Conservation (phyloP, 345 rosid species). For the Camelina sativa region DNA sequence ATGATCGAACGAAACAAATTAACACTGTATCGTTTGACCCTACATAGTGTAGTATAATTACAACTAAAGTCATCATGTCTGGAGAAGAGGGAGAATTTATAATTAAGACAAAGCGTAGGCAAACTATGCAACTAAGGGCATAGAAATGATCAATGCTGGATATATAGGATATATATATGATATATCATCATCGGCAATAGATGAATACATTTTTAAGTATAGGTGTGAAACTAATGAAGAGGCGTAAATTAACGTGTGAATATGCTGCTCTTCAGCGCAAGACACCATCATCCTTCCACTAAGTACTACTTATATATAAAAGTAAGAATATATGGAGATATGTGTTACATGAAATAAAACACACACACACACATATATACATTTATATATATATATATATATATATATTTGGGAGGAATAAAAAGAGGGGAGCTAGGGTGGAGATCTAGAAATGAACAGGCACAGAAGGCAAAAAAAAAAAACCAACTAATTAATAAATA, state of each 20-base stretch:
- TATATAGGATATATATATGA: no score
- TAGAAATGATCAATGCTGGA: neutral
- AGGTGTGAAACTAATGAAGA: neutral
- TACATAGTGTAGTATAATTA: neutral
- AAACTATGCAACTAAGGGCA: conserved; percentile 1
- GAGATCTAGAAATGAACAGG: neutral
- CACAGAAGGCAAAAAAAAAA: neutral
- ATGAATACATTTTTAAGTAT: neutral
- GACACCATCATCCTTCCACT: neutral
- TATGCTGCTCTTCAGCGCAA: neutral
- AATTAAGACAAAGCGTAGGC: conserved; percentile 3
- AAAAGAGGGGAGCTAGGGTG: neutral
- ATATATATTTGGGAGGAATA: neutral
- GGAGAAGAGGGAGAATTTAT: neutral
- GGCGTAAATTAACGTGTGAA: neutral
- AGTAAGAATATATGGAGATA: neutral
- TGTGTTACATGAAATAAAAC: conserved; percentile 11
- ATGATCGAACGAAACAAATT: conserved; percentile 1
- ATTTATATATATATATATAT: neutral
- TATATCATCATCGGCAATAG: conserved; percentile 22
- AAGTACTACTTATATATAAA: neutral
- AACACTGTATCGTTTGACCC: neutral
- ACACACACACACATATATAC: neutral
- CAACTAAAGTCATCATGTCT: conserved; percentile 12
- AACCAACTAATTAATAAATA: conserved; percentile 14